These are phyloP conservation scores for Colletotrichum sp. DNA, from an alignment of 2,329 filamentous ascomycete species.

Conservation along the genomic window DNA sequence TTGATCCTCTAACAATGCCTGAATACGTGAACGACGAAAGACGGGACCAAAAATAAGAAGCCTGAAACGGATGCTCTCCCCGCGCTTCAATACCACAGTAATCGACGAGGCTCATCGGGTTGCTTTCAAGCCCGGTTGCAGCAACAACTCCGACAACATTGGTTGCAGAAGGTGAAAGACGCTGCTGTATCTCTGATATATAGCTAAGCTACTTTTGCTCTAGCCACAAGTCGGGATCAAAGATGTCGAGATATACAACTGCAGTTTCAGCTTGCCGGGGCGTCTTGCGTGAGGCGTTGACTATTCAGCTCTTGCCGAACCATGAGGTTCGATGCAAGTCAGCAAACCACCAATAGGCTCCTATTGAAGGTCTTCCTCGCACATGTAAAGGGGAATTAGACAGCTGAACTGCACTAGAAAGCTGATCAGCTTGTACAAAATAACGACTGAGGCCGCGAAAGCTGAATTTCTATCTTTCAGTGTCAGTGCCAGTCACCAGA, in stretches of 20 bases:
- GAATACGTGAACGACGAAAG: background rate
- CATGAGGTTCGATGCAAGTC: too few relatives aligned
- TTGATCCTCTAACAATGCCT: background rate
- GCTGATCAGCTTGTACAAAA: rapidly evolving
- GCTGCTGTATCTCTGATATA: background rate
- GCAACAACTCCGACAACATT: background rate
- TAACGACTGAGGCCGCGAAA: background rate
- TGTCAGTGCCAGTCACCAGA: background rate
- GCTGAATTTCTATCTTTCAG: rapidly evolving
- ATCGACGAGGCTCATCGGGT: background rate
- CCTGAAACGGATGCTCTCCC: background rate
- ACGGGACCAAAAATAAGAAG: background rate
- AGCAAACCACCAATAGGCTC: too few relatives aligned
- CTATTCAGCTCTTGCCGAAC: too few relatives aligned
- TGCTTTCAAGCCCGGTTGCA: background rate
- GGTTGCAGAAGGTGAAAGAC: background rate
- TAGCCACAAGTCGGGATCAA: rapidly evolving
- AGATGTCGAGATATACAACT: rapidly evolving
- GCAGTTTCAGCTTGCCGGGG: background rate
- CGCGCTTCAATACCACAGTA: background rate
- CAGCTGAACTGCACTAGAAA: background rate
- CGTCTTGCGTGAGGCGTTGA: background rate
- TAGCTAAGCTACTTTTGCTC: rapidly evolving
- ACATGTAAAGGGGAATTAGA: too few relatives aligned
- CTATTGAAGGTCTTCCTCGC: too few relatives aligned